phyloP scores from a whole-genome alignment of 768 basidiomycete species.

The Hortiboletus flavorubellus region DNA sequence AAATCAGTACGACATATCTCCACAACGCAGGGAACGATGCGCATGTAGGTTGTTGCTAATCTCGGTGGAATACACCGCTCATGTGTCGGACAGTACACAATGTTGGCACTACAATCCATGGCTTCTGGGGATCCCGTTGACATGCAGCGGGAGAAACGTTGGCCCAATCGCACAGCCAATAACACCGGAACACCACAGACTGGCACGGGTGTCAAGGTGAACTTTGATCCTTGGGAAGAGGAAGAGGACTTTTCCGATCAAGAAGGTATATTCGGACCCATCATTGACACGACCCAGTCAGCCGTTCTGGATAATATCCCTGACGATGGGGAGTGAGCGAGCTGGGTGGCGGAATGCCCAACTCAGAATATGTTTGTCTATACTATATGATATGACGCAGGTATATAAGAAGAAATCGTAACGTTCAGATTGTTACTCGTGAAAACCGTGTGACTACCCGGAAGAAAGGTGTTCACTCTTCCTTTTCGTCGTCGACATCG shows the following conservation, averaged over 20 bases:
- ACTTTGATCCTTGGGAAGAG: constrained; percentile 59
- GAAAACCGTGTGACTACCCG: background rate
- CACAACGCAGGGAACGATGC: constrained; percentile 92
- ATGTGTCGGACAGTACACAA: constrained; percentile 55
- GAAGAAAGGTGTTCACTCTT: constrained; percentile 23
- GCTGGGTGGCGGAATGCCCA: background rate
- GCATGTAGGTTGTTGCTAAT: constrained; percentile 45
- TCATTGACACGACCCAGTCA: constrained; percentile 14
- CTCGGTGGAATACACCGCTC: background rate
- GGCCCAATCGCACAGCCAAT: constrained; percentile 60
- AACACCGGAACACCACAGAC: constrained; percentile 20
- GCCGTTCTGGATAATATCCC: constrained; percentile 1
- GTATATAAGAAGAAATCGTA: constrained; percentile 7
- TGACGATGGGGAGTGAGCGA: constrained; percentile 2
- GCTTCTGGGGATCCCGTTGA: constrained; percentile 71
- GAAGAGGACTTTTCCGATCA: constrained; percentile 46
- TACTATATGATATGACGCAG: constrained; percentile 6
- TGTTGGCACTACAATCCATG: constrained; percentile 66
- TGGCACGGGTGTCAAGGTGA: constrained; percentile 43
- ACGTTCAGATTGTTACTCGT: constrained; percentile 1
- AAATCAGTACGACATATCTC: constrained; percentile 50
- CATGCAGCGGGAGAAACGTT: constrained; percentile 71
- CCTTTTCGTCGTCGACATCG: constrained; percentile 27
- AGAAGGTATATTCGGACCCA: constrained; percentile 36
- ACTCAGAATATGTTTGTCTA: background rate